Conservation (phyloP, 495 filamentous ascomycete species). For the Aspergillus mulundensis region DNA sequence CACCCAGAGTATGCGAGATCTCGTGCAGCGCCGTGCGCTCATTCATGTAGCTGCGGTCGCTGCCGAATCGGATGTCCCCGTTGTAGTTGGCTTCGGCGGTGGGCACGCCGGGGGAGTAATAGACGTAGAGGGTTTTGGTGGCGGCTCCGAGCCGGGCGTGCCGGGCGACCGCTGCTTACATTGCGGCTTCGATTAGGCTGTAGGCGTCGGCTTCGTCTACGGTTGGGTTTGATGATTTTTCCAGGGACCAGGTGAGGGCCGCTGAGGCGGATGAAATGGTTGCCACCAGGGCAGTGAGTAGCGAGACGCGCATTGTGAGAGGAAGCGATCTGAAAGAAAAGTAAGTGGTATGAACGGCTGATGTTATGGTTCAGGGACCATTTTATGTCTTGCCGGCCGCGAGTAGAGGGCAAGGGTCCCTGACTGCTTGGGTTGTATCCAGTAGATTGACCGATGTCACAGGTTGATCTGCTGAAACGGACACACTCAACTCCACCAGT, state of each 20-base stretch:
- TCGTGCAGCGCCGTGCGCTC: conserved; percentile 13
- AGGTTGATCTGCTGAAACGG: background rate
- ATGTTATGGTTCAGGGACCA: no score
- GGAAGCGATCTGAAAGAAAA: background rate
- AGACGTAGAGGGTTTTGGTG: conserved; percentile 6
- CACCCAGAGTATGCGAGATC: conserved; percentile 10
- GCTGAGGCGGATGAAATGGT: conserved; percentile 1
- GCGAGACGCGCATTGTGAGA: background rate
- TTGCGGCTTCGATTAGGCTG: conserved; percentile 2
- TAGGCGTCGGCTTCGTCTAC: conserved; percentile 6
- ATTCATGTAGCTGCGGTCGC: conserved; percentile 8
- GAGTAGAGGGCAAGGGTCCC: no score
- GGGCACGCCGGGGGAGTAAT: conserved; percentile 8
- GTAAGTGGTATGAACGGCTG: no score
- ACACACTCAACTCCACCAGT: background rate
- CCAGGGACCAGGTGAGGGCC: conserved; percentile 4
- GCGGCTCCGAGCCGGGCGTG: conserved; percentile 6
- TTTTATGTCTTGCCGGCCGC: no score
- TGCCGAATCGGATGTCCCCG: conserved; percentile 6
- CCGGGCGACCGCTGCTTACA: conserved; percentile 9
- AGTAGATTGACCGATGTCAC: background rate
- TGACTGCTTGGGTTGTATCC: background rate
- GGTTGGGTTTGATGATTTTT: conserved; percentile 1
- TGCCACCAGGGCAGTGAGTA: background rate
- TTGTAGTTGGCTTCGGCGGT: conserved; percentile 12